Evolutionary conservation across 345 rosid genomes (phyloP), one percentile per base, ranked within the genome.

Genomic region (Citrus unshiu): DNA sequence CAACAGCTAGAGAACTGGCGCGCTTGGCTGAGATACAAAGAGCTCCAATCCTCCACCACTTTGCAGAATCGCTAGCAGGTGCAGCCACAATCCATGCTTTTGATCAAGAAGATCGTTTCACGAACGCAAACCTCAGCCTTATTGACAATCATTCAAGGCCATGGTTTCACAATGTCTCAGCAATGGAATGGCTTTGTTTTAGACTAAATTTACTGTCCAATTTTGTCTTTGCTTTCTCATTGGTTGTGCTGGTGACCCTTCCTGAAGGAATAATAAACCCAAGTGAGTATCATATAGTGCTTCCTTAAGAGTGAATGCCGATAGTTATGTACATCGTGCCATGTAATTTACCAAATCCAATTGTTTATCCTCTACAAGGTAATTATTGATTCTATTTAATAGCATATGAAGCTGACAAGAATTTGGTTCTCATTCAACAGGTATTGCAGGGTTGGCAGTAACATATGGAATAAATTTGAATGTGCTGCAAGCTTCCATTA

Each of bases 171-270:
- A 86, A 85, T 78, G 78, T 83, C 68, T 82, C 98, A 30, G 98
- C 98, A 46, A 93, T 95, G 98, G 98, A 95, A 78, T 95, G 98
- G 98, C 94, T 95, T 78, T 93, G 95, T 76, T 93, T 92, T 88
- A 86, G 98, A 80, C 84, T 95, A 80, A 93, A 93, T 85, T 9
- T 95, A 37, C 86, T 95, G 58, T 95, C 98, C 72, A 93, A 93
- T 84, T 93, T 93, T 80, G 95, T 95, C 29, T 93, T 95, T 84
- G 98, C 95, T 35, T 93, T 90, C 85, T 89, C 98, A 43, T 78
- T 95, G 88, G 90, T 92, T 72, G 81, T 95, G 84, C 91, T 95
- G 80, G 97, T 93, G 67, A 85, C 89, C 69, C 95, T 95, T 27
- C 98, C 98, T 77, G 98, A 93, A 87, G 98, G 98, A 89, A 80